These are phyloP conservation scores for Mycena filopes DNA, from an alignment of 768 basidiomycete species.

Conservation along the genomic window DNA sequence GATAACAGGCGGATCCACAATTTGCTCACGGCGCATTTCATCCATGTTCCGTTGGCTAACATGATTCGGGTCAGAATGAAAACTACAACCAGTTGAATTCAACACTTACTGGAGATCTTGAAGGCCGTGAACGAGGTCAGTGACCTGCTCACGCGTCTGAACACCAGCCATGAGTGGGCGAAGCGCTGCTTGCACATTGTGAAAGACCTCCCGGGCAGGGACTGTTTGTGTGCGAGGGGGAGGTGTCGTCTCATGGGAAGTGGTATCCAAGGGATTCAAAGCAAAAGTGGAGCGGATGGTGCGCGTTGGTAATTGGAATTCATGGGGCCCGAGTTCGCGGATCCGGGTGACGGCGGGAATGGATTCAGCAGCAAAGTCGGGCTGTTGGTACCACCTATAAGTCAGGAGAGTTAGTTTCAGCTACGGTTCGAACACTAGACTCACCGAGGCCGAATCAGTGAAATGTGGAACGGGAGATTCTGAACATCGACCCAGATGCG, in stretches of 20 bases:
- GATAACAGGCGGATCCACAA: conserved; percentile 8
- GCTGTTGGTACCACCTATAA: conserved; percentile 1
- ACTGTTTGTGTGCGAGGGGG: conserved; percentile 1
- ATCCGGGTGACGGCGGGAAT: neutral
- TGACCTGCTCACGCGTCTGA: conserved; percentile 1
- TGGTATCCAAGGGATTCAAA: conserved; percentile 1
- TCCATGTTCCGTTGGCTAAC: neutral
- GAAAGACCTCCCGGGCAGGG: conserved; percentile 6
- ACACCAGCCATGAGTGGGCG: conserved; percentile 2
- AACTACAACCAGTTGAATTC: too few relatives aligned
- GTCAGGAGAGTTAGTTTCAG: too few relatives aligned
- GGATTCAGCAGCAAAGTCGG: neutral
- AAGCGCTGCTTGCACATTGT: conserved; percentile 6
- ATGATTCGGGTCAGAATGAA: too few relatives aligned
- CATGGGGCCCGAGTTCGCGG: neutral
- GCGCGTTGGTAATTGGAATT: neutral
- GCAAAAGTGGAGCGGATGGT: conserved; percentile 1
- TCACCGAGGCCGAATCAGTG: conserved; percentile 31
- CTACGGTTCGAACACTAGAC: too few relatives aligned
- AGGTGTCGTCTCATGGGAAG: neutral
- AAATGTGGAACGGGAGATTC: neutral
- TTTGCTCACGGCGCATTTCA: neutral
- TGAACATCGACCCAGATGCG: conserved; percentile 1
- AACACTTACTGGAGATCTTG: conserved; percentile 6
- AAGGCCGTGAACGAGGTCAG: conserved; percentile 5